Evolutionary conservation across 306 rosid genomes (phyloP), one percentile per base, ranked within the genome.

Genomic region (Cucurbita pepo): DNA sequence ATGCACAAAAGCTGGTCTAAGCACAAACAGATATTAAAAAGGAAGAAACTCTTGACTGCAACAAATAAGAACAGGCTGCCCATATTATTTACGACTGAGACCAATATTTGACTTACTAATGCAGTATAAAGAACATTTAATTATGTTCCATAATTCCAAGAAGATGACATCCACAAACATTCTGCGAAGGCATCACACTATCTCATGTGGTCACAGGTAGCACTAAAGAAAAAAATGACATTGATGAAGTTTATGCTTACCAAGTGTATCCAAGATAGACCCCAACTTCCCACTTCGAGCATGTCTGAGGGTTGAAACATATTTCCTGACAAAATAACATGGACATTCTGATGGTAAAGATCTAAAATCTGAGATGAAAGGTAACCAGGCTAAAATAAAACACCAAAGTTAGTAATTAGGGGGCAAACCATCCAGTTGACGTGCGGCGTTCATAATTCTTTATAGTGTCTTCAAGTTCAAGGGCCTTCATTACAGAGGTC

Each of bases 391-490:
- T 34, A 50, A 69, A 52, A 71, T 15, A 71, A 52, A 52, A 53
- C 75, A 80, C 55, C 61, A 30, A 21, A 71, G 56, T 11, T 16
- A 13, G 44, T 67, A 70, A 75, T 56, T 63, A 37, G 77, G 66
- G 78, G 78, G 82, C 88, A 84, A 62, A 92, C 99, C 99, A 94
- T 89, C 97, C 99, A 72, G 91, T 87, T 65, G 94, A 83, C 75
- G 57, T 70, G 57, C 95, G 84, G 15, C 87, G 82, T 79, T 91
- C 97, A 41, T 87, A 89, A 77, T 91, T 94, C 85, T 83, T 91
- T 45, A 86, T 75, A 2, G 83, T 83, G 72, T 94, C 99, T 79
- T 94, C 99, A 75, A 91, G 84, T 82, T 87, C 89, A 79, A 94
- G 90, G 80, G 99, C 99, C 78, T 87, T 86, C 60, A 83, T 71